phyloP scores from a whole-genome alignment of 495 filamentous ascomycete genomes.

The Podospora sp. region DNA sequence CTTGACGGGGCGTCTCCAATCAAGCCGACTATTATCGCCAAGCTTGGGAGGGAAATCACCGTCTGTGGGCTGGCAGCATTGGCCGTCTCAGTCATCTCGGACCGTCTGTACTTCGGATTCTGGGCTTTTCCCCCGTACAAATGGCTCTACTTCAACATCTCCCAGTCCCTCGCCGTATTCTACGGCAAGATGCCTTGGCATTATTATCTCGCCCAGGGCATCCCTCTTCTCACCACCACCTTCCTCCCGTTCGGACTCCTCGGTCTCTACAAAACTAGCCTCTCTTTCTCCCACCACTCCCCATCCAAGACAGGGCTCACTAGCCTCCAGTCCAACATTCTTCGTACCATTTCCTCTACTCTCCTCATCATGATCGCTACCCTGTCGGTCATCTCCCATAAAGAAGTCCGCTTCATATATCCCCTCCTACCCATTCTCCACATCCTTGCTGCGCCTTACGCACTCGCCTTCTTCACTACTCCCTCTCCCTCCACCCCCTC shows the following conservation, averaged over 20 bases:
- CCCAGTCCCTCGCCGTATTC: conserved; percentile 81
- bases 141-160: conserved; percentile 91
- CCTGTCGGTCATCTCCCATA: conserved; percentile 86
- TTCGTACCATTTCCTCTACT: conserved; percentile 63
- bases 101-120: conserved; percentile 78
- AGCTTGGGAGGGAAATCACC: conserved; percentile 61
- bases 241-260: conserved; percentile 72
- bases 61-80: conserved; percentile 70
- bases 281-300: conserved; percentile 15
- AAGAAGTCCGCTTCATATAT: conserved; percentile 97
- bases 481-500: conserved; percentile 24
- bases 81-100: conserved; percentile 63
- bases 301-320: conserved; percentile 37
- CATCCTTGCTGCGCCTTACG: conserved; percentile 69
- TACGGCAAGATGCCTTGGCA: conserved; percentile 92
- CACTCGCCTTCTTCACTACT: conserved; percentile 66
- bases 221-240: conserved; percentile 85
- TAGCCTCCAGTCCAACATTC: conserved; percentile 43
- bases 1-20: conserved; percentile 44
- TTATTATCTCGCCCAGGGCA: conserved; percentile 89
- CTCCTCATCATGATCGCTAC: conserved; percentile 60
- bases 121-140: conserved; percentile 91
- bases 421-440: conserved; percentile 87
- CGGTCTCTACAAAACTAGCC: conserved; percentile 59
- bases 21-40: conserved; percentile 47